Evolutionary conservation across 2,329 filamentous ascomycete genomes (phyloP).

Genomic region (Hawksworthiomyces lignivorus): DNA sequence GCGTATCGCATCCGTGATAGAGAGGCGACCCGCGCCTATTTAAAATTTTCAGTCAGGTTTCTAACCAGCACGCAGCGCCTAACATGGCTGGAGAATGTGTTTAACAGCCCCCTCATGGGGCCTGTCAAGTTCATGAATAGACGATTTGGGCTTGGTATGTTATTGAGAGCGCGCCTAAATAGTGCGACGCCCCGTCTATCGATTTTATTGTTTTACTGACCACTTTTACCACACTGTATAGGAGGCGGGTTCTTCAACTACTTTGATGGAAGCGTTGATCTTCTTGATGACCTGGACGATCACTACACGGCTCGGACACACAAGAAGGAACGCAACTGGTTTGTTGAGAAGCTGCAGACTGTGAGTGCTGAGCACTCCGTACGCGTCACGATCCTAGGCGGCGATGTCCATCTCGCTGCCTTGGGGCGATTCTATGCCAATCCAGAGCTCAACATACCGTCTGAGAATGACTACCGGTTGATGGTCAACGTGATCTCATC

Average conservation of each 20-base stretch:
- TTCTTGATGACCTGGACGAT: slow-evolving; percentile 88
- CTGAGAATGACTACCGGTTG: slow-evolving; percentile 80
- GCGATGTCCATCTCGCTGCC: slow-evolving; percentile 88
- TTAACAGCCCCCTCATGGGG: slow-evolving; percentile 77
- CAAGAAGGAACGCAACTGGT: slow-evolving; percentile 73
- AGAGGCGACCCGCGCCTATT: too few species aligned
- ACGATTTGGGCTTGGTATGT: slow-evolving; percentile 63
- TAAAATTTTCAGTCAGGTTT: background rate
- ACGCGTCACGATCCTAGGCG: slow-evolving; percentile 84
- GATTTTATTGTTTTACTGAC: too few species aligned
- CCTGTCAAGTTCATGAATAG: slow-evolving; percentile 86
- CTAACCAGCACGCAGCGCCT: slow-evolving; percentile 47
- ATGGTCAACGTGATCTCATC: slow-evolving; percentile 94
- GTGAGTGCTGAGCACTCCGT: slow-evolving; percentile 81
- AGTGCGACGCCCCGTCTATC: too few species aligned
- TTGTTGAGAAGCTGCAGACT: slow-evolving; percentile 75
- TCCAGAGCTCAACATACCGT: slow-evolving; percentile 66
- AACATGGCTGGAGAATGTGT: slow-evolving; percentile 93
- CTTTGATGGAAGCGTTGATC: slow-evolving; percentile 88
- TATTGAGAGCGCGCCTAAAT: too few species aligned
- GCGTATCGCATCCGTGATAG: too few species aligned
- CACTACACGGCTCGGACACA: slow-evolving; percentile 92
- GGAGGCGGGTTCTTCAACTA: slow-evolving; percentile 81
- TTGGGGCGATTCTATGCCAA: slow-evolving; percentile 94
- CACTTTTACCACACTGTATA: too few species aligned